Base-by-base conservation (phyloP, 169 alveolate genomes). In the Cryptosporidium muris region DNA sequence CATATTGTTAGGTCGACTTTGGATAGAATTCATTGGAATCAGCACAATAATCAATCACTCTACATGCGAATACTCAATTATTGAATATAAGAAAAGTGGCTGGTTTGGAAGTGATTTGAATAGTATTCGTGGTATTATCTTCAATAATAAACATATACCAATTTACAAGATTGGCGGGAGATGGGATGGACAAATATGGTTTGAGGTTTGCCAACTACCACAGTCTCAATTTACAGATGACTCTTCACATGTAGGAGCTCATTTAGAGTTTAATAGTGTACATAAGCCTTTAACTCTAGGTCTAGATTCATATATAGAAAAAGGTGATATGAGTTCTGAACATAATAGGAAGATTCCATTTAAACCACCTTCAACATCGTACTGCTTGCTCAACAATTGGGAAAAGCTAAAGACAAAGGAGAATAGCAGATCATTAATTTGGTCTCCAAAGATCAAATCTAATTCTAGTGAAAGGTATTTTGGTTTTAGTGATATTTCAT, bases 1-100 rank as follows among this genome's bases (percentile, higher is more conserved):
- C 88, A 90, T 94, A 36, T 93, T 94, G 48, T 93, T 93, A 66
- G 97, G 97, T 3, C 94, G 92, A 67, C 89, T 94, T 52, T 94
- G 97, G 97, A 92, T 94, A 12, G 97, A 94, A 81, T 82, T 92
- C 14, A 63, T 74, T 40, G 85, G 85, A 6, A 34, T 74, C 16
- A 74, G 74, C 47, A 58, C 74, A 3, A 74, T 74, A 12, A 62
- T 58, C 16, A 74, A 74, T 48, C 67, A 58, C n/a, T 47, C 56
- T 40, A 74, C 85, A 9, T 74, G 64, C 5, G 85, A 74, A 58
- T 74, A 58, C 37, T 53, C 85, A 42, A 58, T 74, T 2, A 25
- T 74, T 7, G 85, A 74, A 60, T 74, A 74, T 43, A 66, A 74
- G 9, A 74, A 74, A 45, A 54, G 85, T n/a, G 68, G 85, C 14